phyloP scores from a whole-genome alignment of 2,329 filamentous ascomycete species.

The Neonectria faginata region DNA sequence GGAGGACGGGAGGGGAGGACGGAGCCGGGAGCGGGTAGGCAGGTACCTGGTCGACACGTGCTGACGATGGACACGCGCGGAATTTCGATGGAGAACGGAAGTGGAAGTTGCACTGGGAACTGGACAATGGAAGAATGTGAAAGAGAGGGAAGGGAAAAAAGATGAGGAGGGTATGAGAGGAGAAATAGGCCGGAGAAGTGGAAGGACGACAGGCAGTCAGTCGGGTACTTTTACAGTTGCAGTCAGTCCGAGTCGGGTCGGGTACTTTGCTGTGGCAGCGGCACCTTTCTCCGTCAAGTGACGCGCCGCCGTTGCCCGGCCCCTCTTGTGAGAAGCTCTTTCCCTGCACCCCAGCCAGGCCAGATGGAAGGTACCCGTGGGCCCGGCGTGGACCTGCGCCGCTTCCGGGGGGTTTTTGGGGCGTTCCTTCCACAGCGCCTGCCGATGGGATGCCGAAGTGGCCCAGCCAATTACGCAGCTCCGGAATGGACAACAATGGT shows the following conservation, averaged over 20 bases:
- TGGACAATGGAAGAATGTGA: conserved; percentile 4
- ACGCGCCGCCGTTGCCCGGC: conserved; percentile 34
- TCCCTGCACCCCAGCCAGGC: background rate
- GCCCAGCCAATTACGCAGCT: conserved; percentile 24
- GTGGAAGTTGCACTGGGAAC: conserved; percentile 13
- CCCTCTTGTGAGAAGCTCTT: conserved; percentile 22
- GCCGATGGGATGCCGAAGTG: conserved; percentile 29
- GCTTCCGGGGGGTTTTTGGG: conserved; percentile 15
- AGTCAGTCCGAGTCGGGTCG: background rate
- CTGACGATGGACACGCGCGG: conserved; percentile 18
- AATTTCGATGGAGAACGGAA: conserved; percentile 2
- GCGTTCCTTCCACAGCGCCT: conserved; percentile 11
- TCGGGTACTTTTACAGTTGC: background rate
- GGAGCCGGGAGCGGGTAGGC: conserved; percentile 6
- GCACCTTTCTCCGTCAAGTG: conserved; percentile 37
- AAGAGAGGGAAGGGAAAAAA: conserved; percentile 12
- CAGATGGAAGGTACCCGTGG: background rate
- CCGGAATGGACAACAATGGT: conserved; percentile 16
- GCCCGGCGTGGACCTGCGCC: conserved; percentile 4
- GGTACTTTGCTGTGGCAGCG: conserved; percentile 16
- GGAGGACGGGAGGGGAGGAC: conserved; percentile 14
- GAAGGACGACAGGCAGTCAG: conserved; percentile 30
- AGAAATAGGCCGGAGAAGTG: conserved; percentile 38
- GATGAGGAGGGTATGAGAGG: conserved; percentile 14
- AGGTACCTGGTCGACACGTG: conserved; percentile 27